Percentiles rank a stretch among this genome's conserved stretches.
These are phyloP conservation scores for Ogataea glucozyma DNA, from an alignment of 805 yeast genomes.

Conservation along the genomic window DNA sequence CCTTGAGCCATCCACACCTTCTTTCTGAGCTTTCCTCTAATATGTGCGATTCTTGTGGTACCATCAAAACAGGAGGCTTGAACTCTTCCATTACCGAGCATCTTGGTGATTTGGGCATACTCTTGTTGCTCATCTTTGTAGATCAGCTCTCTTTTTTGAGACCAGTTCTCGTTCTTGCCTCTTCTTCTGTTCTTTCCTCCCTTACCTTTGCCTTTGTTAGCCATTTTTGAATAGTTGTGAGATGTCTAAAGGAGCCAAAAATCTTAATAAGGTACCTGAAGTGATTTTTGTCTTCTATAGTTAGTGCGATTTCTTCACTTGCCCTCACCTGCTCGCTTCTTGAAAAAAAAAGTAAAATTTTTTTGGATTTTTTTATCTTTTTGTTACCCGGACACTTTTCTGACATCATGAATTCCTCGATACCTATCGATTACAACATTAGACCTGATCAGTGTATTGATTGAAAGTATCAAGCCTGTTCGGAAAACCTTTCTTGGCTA, in stretches of 20 bases:
- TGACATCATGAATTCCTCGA: slow-evolving; percentile 1
- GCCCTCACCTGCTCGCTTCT: slow-evolving; percentile 3
- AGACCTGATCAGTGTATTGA: too few relatives aligned
- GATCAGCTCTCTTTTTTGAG: slow-evolving; percentile 91
- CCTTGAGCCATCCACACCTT: slow-evolving; percentile 99
- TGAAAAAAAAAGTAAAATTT: slow-evolving; percentile 1
- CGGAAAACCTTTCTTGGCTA: background rate
- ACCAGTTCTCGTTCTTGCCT: slow-evolving; percentile 93
- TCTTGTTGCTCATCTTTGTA: slow-evolving; percentile 96
- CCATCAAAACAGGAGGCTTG: slow-evolving; percentile 97
- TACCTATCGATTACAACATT: too few relatives aligned
- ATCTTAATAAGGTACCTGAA: background rate
- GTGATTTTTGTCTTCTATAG: background rate
- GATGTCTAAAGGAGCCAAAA: background rate
- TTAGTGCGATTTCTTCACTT: background rate
- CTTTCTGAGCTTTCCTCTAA: slow-evolving; percentile 98
- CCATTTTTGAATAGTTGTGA: slow-evolving; percentile 50
- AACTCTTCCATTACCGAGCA: slow-evolving; percentile 97
- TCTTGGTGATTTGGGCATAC: slow-evolving; percentile 96
- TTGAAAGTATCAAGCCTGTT: too few relatives aligned
- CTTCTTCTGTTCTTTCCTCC: slow-evolving; percentile 96
- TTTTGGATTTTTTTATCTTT: background rate
- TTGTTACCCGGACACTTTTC: slow-evolving; percentile 3
- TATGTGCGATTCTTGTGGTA: slow-evolving; percentile 90
- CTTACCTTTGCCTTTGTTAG: slow-evolving; percentile 42